These are phyloP conservation scores for Neonectria sp. DNA, from an alignment of 2,329 filamentous ascomycete genomes.

Conservation along the genomic window DNA sequence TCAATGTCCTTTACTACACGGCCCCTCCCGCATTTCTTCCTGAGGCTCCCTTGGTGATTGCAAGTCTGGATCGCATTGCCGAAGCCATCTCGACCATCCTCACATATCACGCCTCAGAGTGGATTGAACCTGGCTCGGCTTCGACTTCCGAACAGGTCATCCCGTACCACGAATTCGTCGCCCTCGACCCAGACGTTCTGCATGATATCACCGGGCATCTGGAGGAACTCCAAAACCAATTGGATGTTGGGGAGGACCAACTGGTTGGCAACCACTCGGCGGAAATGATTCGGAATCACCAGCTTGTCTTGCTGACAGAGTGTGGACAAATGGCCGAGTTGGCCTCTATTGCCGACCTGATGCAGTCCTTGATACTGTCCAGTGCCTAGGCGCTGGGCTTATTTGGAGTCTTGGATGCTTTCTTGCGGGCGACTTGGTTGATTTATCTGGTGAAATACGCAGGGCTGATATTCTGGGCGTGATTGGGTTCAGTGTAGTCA, in stretches of 20 bases:
- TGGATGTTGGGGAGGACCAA: constrained; percentile 21
- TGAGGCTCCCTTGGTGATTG: constrained; percentile 5
- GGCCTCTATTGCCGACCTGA: constrained; percentile 26
- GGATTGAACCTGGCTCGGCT: constrained; percentile 38
- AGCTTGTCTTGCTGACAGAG: constrained; percentile 28
- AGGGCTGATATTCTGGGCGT: background rate
- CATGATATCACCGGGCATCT: constrained; percentile 33
- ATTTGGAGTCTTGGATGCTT: background rate
- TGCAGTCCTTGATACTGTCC: constrained; percentile 28
- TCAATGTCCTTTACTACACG: constrained; percentile 9
- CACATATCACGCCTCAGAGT: constrained; percentile 45
- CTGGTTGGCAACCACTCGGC: background rate
- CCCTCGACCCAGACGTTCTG: constrained; percentile 37
- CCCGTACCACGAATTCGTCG: constrained; percentile 36
- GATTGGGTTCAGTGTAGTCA: background rate
- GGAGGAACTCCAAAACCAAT: constrained; percentile 28
- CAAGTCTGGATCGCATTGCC: constrained; percentile 14
- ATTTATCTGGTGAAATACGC: background rate
- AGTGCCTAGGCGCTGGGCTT: background rate
- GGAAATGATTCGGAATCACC: constrained; percentile 37
- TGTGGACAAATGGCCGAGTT: constrained; percentile 33
- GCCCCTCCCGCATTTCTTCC: background rate
- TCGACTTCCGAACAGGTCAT: constrained; percentile 1
- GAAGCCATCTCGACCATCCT: constrained; percentile 37
- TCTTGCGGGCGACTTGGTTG: background rate